Base-by-base conservation (phyloP, 2,329 filamentous ascomycete species). In the Colletotrichum sublineola region DNA sequence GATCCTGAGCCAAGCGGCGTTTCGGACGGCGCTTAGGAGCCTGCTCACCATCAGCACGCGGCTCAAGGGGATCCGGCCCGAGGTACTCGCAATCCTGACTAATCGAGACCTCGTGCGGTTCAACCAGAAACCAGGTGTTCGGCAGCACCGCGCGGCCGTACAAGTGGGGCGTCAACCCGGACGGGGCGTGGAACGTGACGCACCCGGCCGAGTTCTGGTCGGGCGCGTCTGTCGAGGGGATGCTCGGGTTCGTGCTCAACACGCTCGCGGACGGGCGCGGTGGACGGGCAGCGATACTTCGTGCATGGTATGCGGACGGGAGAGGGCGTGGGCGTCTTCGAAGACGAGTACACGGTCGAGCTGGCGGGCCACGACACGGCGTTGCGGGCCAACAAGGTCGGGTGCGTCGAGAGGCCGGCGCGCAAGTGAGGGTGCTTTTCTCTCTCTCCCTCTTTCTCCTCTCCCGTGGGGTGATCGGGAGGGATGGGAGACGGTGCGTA, bases 181-280 rank as follows among this genome's bases (percentile, higher is more conserved):
- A 87, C 74, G 84, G 82, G 76, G 86, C 86, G 0, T 88, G 83
- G 77, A 86, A 89, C 74, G 75, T 78, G 20, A 82, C 81, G 0
- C 78, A 84, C 67, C 86, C 86, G 5, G 85, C 86, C 2, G 83
- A 87, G 77, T 87, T 83, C 77, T 88, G 85, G 85, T 80, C 82
- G 1, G 86, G 86, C 0, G 77, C 77, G 33, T 84, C 81, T 3
- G 78, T 77, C 9, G 75, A 80, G 24, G 86, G 86, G 1, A 82
- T 82, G n/a, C 80, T 87, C 50, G 82, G 87, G 20, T 80, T 87
- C 40, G 78, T 86, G 73, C 76, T 88, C n/a, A 88, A 88, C 76
- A 82, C 83, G 2, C 64, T 81, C 24, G 75, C 79, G 0, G 85
- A 88, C 75, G 79, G 88, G 7, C 86, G 85, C 66, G 0, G 70